Evolutionary conservation across 257 asterid species (phyloP), one percentile per base, ranked within the genome.

Genomic region (Ligustrum vulgare): DNA sequence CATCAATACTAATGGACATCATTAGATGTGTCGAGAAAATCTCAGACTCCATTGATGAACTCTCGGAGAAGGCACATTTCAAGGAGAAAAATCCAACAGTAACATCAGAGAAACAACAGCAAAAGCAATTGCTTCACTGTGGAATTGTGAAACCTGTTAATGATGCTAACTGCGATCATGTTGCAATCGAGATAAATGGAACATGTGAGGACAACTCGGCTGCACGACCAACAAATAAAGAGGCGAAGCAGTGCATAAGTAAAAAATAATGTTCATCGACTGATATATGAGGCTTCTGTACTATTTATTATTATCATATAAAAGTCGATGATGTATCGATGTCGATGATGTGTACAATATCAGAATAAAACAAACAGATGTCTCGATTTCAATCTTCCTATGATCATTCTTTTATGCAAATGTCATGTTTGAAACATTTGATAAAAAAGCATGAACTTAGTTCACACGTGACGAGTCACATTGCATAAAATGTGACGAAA

Each of bases 121-220:
- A 1, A 32, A 73, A 79, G 43, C 89, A 78, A 51, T 11, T 84
- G 43, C 84, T 88, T 62, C 96, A 82, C 34, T 84, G 86, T 0
- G 92, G 93, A 37, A 70, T 75, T 0, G 93, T 89, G 67, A 88
- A 83, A 25, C 93, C 96, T 8, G 78, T 87, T 8, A 64, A 77
- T 25, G 79, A 82, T 2, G 66, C 10, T 13, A 56, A 8, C 43
- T 68, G 6, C 13, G 84, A 74, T 34, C 65, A 35, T 0, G 80
- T 84, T 13, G 84, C 77, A 36, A 78, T 85, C 34, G 80, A 72
- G 41, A 70, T 89, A 51, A 20, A 13, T 25, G 80, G 71, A 16
- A 23, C 34, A 4, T 2, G 51, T 18, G 36, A 37, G 36, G 75
- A 58, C 12, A 22, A 75, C 28, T 23, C 68, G 41, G 72, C 66